Base-by-base conservation (phyloP, 257 asterid species). In the Jacaranda mimosifolia region DNA sequence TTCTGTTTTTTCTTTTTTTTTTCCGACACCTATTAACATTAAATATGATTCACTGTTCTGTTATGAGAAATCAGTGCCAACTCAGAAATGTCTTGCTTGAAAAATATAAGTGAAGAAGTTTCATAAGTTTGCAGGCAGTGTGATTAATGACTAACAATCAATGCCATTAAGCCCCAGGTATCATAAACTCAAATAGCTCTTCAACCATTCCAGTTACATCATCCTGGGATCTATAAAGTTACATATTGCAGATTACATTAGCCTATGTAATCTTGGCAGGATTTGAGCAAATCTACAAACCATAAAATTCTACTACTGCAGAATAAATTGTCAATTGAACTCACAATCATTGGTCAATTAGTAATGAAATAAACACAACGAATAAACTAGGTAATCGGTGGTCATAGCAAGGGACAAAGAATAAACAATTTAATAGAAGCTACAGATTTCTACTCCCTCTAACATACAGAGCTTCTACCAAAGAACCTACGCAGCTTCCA, bases 381-480 rank as follows among this genome's bases (percentile, higher is more conserved):
- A 26, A 26, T 2, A 80, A 73, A 68, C 40, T 53, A 51, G 75
- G 40, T 52, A 42, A 58, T 64, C 71, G 67, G 11, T 43, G 83
- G 70, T 72, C 84, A 63, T 35, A 69, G 49, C 68, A n/a, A 8
- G 76, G 63, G 51, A 67, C 17, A 58, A 82, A 62, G 74, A 83
- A 78, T 45, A 60, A 82, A 77, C 78, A 73, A 76, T 62, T 53
- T 39, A 64, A 67, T n/a, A 6, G 73, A 70, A 43, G 71, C 49
- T 68, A 68, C 79, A 82, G 42, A 78, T 58, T 83, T 35, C 67
- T 63, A 65, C 76, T 78, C 56, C 49, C 77, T 71, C 85, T 55
- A 73, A 72, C 72, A 80, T 55, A 70, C 73, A 83, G 57, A 71
- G 78, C 68, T 52, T 86, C 84, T 81, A 68, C 74, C 36, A 75